Evolutionary conservation across 345 rosid genomes (phyloP), one percentile per base, ranked within the genome.

Genomic region (Crucihimalaya himalaica): DNA sequence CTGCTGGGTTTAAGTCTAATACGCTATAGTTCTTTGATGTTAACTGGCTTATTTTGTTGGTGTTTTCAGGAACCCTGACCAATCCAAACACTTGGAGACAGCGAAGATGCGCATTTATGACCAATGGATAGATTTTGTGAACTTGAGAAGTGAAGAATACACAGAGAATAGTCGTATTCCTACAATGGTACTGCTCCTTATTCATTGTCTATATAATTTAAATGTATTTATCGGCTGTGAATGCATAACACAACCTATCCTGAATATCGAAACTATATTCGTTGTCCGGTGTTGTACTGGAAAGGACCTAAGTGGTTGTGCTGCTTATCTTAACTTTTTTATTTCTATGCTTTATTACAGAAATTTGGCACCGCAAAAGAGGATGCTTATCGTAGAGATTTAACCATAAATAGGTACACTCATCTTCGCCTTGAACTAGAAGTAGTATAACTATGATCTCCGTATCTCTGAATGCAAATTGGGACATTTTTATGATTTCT

Each of bases 21-120:
- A 23, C 27, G 31, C 23, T 72, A 18, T 6, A 18, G 73, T 39
- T 29, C 21, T 63, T 51, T 39, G 45, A 31, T 48, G 55, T 32
- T 15, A 2, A 9, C 19, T 28, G 13, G 45, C 35, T 51, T 21
- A 21, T 47, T 28, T 57, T 54, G 51, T 54, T 72, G 66, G 27
- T 11, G 19, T 15, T 80, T 86, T 78, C 86, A 93, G 98, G 75
- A 95, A 95, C 68, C 99, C 97, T 66, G 91, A 91, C 28, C 97
- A 95, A 77, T 95, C 99, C 23, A 94, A 92, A 82, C 99, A 91
- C 82, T 85, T 94, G 58, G 97, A 94, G 77, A 94, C 99, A 4
- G 97, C 97, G 42, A 91, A 87, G 84, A 80, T 94, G 90, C 89
- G 91, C 15, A 82, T 94, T 68, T 84, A 85, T 82, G 90, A 86